Evolutionary conservation across 2,329 filamentous ascomycete species (phyloP).

Genomic region (Aspergillus fumigatiaffinis): DNA sequence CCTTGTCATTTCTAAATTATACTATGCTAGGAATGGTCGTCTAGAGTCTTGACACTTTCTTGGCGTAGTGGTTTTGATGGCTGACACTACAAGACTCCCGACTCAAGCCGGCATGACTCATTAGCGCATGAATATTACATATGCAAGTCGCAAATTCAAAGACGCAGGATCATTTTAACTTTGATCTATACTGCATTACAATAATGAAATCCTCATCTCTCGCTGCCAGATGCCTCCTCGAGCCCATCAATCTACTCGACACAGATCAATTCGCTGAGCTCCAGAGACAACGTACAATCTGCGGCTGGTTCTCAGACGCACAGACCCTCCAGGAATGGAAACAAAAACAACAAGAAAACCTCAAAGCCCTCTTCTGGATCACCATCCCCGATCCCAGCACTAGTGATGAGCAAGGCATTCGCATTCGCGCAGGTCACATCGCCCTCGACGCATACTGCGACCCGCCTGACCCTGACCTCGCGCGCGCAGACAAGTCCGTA

Average conservation of each 20-base stretch:
- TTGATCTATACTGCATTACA: background rate
- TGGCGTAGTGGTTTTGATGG: too few species aligned
- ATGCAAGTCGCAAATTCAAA: background rate
- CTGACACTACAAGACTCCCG: background rate
- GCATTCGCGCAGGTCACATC: background rate
- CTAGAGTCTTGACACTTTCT: too few species aligned
- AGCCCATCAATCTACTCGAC: conserved; percentile 4
- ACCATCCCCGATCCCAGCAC: conserved; percentile 1
- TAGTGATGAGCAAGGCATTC: background rate
- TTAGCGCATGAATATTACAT: too few species aligned
- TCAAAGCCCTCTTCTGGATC: conserved; percentile 23
- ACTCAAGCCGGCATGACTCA: too few species aligned
- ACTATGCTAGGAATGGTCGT: too few species aligned
- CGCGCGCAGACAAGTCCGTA: background rate
- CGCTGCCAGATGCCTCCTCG: background rate
- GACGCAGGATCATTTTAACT: background rate
- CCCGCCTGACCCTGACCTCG: background rate
- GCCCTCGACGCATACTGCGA: background rate
- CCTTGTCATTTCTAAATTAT: too few species aligned
- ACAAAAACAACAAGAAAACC: conserved; percentile 8
- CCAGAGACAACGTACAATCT: conserved; percentile 16
- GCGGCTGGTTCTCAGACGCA: conserved; percentile 16
- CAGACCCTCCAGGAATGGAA: conserved; percentile 11
- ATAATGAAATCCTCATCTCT: background rate
- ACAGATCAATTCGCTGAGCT: conserved; percentile 14